A percentile compares a stretch with the other conserved stretches of the same genome.
phyloP scores from a whole-genome alignment of 2,329 filamentous ascomycete species.

The Paecilomyces niveus region DNA sequence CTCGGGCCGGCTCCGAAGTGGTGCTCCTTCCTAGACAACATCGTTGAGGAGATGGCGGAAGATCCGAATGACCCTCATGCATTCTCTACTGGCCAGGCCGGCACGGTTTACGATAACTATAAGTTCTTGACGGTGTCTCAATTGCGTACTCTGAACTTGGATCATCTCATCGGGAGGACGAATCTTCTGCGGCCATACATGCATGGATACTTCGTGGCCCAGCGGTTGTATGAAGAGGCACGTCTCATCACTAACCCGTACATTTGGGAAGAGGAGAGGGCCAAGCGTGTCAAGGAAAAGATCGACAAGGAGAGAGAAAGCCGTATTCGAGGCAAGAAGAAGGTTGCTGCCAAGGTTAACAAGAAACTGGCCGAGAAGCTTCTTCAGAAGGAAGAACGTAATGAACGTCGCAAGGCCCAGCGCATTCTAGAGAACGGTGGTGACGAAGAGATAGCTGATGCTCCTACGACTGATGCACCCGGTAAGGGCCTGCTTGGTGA shows the following conservation, averaged over 20 bases:
- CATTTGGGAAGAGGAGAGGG: conserved; percentile 83
- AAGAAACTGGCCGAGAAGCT: conserved; percentile 56
- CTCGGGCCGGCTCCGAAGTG: conserved; percentile 88
- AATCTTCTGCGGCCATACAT: conserved; percentile 90
- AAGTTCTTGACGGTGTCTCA: conserved; percentile 92
- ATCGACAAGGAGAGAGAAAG: conserved; percentile 96
- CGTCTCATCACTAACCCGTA: conserved; percentile 89
- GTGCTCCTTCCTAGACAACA: conserved; percentile 94
- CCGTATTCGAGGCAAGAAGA: conserved; percentile 88
- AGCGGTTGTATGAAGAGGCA: conserved; percentile 92
- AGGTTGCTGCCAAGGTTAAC: conserved; percentile 86
- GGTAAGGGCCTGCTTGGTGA: conserved; percentile 68
- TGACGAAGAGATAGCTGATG: conserved; percentile 39
- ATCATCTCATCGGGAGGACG: conserved; percentile 84
- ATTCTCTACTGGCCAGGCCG: conserved; percentile 39
- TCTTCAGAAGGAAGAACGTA: conserved; percentile 53
- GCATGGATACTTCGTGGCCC: conserved; percentile 97
- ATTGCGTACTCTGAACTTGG: conserved; percentile 74
- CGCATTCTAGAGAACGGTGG: conserved; percentile 49
- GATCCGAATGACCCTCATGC: conserved; percentile 57
- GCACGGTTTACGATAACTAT: conserved; percentile 95
- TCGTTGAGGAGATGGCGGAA: conserved; percentile 98
- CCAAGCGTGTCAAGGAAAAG: conserved; percentile 87
- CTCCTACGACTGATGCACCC: conserved; percentile 12
- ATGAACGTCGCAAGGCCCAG: conserved; percentile 38